Conservation (phyloP, 306 rosid genomes). For the Cicer chorassanicum region DNA sequence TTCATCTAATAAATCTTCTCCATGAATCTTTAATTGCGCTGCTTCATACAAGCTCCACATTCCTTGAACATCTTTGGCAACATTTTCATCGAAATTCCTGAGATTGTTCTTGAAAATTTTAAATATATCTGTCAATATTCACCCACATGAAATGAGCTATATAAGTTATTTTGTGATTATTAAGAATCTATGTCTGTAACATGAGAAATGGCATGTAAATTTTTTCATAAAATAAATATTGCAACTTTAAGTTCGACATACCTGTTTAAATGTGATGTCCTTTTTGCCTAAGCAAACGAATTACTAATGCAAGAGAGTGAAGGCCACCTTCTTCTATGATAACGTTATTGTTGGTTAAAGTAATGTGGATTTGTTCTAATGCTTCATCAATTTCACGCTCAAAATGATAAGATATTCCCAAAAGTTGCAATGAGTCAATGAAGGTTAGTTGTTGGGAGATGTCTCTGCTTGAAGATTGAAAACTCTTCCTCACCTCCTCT, state of each 20-base stretch:
- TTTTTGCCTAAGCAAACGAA: slow-evolving; percentile 54
- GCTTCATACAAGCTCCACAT: slow-evolving; percentile 63
- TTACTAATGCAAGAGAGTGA: slow-evolving; percentile 42
- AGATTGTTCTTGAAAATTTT: slow-evolving; percentile 40
- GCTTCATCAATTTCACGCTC: too few species aligned
- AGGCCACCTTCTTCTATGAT: slow-evolving; percentile 17
- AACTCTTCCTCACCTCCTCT: slow-evolving; percentile 47
- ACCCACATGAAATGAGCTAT: not conserved
- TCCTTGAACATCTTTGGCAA: slow-evolving; percentile 43
- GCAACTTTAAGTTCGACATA: too few species aligned
- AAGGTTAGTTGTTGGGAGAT: slow-evolving; percentile 22
- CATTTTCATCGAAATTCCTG: slow-evolving; percentile 44
- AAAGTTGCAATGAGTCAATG: slow-evolving; percentile 40
- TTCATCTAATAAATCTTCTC: slow-evolving; percentile 54
- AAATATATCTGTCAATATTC: slow-evolving; percentile 48
- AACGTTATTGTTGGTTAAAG: not conserved
- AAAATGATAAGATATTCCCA: slow-evolving; percentile 44
- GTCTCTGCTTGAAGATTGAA: not conserved
- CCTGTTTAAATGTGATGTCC: slow-evolving; percentile 42
- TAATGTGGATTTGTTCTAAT: slow-evolving; percentile 30
- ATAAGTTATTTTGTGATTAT: not conserved
- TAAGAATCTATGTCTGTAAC: too few species aligned
- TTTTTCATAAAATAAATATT: too few species aligned
- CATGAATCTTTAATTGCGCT: slow-evolving; percentile 42
- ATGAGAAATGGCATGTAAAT: too few species aligned